Conservation (phyloP, 2,329 filamentous ascomycete species). For the Penicillium hordei region DNA sequence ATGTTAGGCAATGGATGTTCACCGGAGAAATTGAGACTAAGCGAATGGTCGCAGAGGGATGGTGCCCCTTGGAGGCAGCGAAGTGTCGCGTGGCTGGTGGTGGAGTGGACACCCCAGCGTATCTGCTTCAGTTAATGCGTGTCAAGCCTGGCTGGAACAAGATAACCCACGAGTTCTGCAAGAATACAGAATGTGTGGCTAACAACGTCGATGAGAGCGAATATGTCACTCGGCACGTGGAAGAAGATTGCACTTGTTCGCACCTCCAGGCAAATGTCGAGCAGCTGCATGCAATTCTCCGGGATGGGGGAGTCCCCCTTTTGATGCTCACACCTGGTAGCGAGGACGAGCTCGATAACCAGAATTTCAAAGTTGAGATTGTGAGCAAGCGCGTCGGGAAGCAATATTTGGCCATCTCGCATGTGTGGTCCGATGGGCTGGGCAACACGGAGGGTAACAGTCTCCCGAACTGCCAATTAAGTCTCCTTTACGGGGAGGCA, state of each 20-base stretch:
- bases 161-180: neutral
- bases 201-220: conserved; percentile 15
- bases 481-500: neutral
- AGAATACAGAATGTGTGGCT: conserved; percentile 10
- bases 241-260: conserved; percentile 5
- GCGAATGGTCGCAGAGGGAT: neutral
- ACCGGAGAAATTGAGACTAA: neutral
- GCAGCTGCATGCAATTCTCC: neutral
- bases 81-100: neutral
- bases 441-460: neutral
- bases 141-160: neutral
- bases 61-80: neutral
- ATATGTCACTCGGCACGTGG: conserved; percentile 10
- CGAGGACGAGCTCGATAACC: neutral
- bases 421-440: neutral
- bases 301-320: neutral
- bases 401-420: neutral
- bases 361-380: neutral
- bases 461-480: neutral
- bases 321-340: neutral
- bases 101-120: neutral
- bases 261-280: conserved; percentile 2
- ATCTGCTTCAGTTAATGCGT: neutral
- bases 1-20: neutral
- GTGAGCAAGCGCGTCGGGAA: neutral